Evolutionary conservation across 768 basidiomycete species (phyloP).

Genomic region (Omphalotus guepiniiformis): DNA sequence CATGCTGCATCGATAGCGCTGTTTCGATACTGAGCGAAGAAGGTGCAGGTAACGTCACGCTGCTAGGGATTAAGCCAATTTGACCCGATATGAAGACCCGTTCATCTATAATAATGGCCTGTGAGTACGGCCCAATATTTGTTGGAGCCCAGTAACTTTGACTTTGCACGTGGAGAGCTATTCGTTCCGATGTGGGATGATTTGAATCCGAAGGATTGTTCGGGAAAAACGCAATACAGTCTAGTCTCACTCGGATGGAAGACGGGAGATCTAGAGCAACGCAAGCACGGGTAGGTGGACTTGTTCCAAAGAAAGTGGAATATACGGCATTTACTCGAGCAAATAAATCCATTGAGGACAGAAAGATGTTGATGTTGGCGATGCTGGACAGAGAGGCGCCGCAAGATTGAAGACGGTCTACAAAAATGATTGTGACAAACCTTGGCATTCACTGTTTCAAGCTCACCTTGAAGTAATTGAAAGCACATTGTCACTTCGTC

Average conservation of each 20-base stretch:
- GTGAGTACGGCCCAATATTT: slow-evolving; percentile 98
- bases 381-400: slow-evolving; percentile 53
- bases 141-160: slow-evolving; percentile 99
- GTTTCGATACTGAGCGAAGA: slow-evolving; percentile 57
- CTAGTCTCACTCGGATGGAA: slow-evolving; percentile 58
- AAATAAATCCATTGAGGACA: slow-evolving; percentile 83
- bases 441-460: neutral
- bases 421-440: slow-evolving; percentile 3
- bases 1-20: slow-evolving; percentile 79
- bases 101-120: slow-evolving; percentile 78
- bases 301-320: slow-evolving; percentile 77
- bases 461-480: slow-evolving; percentile 52
- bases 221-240: slow-evolving; percentile 73
- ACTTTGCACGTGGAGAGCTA: slow-evolving; percentile 89
- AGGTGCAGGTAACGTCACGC: slow-evolving; percentile 61
- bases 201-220: slow-evolving; percentile 12
- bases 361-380: slow-evolving; percentile 75
- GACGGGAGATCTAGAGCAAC: slow-evolving; percentile 71
- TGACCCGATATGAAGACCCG: slow-evolving; percentile 92
- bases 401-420: slow-evolving; percentile 51
- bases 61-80: slow-evolving; percentile 83
- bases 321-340: slow-evolving; percentile 74
- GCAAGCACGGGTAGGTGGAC: slow-evolving; percentile 94
- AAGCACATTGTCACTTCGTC: slow-evolving; percentile 76
- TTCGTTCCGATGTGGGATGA: slow-evolving; percentile 50